Base-by-base conservation (phyloP, 2,329 filamentous ascomycete genomes). In the Phoma sp. region DNA sequence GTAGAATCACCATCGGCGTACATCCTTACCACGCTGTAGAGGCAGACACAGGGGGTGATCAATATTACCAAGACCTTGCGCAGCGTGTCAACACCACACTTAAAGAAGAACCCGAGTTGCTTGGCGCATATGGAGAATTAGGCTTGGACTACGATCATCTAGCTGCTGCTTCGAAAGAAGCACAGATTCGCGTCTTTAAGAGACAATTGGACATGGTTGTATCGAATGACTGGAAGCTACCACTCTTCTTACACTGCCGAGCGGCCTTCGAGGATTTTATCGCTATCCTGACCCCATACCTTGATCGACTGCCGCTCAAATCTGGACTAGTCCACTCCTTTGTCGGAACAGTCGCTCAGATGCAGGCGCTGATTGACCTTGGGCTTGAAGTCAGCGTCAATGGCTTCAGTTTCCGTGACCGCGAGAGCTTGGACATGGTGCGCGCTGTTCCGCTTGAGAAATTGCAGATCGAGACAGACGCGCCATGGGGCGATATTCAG, bases 11-110 rank as follows among this genome's bases (percentile, higher is more conserved):
- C 1, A 70, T 82, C 8, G 80, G 81, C 1, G 72, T 82, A 3
- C 81, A 83, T 52, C 80, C 80, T 0, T 83, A 83, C 50, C 78
- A 83, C 42, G 80, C 79, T 0, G 62, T 62, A 0, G 79, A 82
- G 51, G 75, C 79, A 1, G 77, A 78, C 6, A 64, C 55, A 0
- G 59, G 53, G 47, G 64, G 54, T 4, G 64, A 72, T 14, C 51
- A 47, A 0, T 67, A 76, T 4, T 64, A 76, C 2, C 29, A 51
- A 0, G 45, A 70, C 1, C 56, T 77, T 4, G 62, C 57, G 0
- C 57, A 65, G 1, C 44, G 45, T 0, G 60, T 74, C 1, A 60
- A 67, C 0, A 55, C 61, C 1, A 60, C 71, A 13, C 32, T 55
- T 4, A 41, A 43, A 7, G 30, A 55, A 8, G 52, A 55, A 4